A percentile compares a stretch with the other conserved stretches of the same genome.
Conservation (phyloP, 805 yeast species). For the Yarrowia alimentaria region DNA sequence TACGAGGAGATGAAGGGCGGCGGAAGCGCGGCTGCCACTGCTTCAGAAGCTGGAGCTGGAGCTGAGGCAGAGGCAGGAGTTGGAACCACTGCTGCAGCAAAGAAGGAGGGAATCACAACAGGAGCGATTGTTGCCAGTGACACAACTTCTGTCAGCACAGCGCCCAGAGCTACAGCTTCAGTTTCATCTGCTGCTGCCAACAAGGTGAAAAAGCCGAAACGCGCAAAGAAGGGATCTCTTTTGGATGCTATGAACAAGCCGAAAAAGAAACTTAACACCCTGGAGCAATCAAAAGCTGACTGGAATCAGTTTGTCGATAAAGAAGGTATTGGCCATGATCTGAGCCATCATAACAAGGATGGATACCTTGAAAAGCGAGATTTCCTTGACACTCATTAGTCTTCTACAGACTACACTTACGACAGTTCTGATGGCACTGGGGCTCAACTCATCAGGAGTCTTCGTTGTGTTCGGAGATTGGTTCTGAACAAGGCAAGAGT, state of each 20-base stretch:
- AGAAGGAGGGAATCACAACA: background rate
- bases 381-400: conserved; percentile 51
- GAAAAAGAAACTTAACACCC: conserved; percentile 72
- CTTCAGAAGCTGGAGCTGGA: too few species aligned
- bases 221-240: conserved; percentile 12
- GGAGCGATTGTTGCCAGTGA: too few species aligned
- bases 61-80: too few species aligned
- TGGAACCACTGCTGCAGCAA: background rate
- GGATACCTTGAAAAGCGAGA: conserved; percentile 92
- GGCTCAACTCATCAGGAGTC: too few species aligned
- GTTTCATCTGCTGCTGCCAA: conserved; percentile 6
- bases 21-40: background rate
- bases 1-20: conserved; percentile 26
- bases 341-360: conserved; percentile 74
- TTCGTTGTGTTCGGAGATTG: too few species aligned
- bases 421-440: too few species aligned
- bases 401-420: background rate
- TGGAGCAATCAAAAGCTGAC: conserved; percentile 89
- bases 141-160: background rate
- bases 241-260: conserved; percentile 42
- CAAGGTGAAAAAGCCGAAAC: conserved; percentile 17
- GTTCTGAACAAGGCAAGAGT: too few species aligned
- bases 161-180: background rate
- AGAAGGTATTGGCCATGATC: conserved; percentile 78
- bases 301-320: conserved; percentile 94